Base-by-base conservation (phyloP, 2,329 filamentous ascomycete species). In the Peltaster fructicola region DNA sequence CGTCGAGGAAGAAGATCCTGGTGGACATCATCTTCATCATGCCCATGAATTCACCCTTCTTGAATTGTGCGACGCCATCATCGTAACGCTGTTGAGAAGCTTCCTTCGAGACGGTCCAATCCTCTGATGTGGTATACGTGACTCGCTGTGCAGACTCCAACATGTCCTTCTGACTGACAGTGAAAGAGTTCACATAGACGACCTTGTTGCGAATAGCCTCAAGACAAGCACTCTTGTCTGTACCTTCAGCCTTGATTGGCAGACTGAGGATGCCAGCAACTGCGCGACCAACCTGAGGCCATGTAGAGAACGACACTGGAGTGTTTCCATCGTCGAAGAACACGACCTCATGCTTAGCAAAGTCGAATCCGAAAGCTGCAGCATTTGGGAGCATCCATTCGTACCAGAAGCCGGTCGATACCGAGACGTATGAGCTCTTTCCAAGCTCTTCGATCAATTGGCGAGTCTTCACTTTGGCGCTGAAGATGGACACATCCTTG, bases 121-220 rank as follows among this genome's bases (percentile, higher is more conserved):
- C 70, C 0, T 44, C 48, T 19, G 71, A 63, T 2, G 50, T 61
- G 0, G 62, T 67, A 0, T 59, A 59, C 0, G 64, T 62, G 4
- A 70, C 69, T 0, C 63, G 59, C 38, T 70, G 57, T 8, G 71
- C 47, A n/a, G 59, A 61, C 17, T 63, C 60, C 27, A 78, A 57
- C 53, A 78, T 75, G 7, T 78, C 71, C 5, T 57, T 56, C 44
- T 78, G 73, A 30, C 48, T 66, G 30, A 70, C 36, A 7, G 50
- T 43, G 49, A 74, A 77, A 32, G 63, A 69, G 5, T 52, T 55
- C 6, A 72, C 34, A 36, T 59, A 65, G 2, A 73, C 39, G 1
- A 37, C 33, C 23, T 56, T 54, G 43, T 71, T 66, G 3, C 50
- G 45, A 36, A 53, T 68, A 14, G 41, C 33, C 5, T 49, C 51